Evolutionary conservation across 139 green algal species (phyloP).

Genomic region (Micractinium conductrix): DNA sequence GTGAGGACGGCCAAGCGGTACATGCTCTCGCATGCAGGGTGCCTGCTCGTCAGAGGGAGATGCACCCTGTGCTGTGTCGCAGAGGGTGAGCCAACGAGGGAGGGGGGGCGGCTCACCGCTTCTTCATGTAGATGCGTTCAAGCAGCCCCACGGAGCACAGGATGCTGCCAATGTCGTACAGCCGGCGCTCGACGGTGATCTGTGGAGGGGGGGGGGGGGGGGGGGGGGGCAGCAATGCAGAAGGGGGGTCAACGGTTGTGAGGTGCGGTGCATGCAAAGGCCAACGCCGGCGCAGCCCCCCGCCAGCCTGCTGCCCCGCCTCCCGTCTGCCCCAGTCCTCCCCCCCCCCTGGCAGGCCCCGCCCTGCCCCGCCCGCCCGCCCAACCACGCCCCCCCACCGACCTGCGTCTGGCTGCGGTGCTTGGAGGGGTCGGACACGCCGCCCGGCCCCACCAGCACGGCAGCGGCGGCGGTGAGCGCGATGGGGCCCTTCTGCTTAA

Average conservation of each 20-base stretch:
- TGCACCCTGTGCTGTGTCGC: too few relatives aligned
- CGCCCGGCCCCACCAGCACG: constrained; percentile 44
- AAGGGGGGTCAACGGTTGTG: neutral
- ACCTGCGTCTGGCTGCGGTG: constrained; percentile 45
- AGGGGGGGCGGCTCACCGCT: constrained; percentile 33
- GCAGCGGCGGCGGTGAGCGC: constrained; percentile 44
- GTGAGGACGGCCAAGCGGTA: too few relatives aligned
- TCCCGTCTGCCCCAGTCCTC: too few relatives aligned
- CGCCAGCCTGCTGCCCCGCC: neutral
- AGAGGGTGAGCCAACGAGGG: too few relatives aligned
- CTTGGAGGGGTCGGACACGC: constrained; percentile 25
- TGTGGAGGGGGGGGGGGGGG: neutral
- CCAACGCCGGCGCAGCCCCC: neutral
- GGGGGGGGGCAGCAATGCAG: neutral
- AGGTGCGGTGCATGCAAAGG: neutral
- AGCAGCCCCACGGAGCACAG: constrained; percentile 59
- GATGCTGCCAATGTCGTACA: constrained; percentile 72
- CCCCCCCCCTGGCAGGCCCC: neutral
- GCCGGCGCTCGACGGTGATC: constrained; percentile 66
- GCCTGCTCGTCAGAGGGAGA: too few relatives aligned
- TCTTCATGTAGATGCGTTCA: constrained; percentile 58
- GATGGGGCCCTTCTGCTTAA: constrained; percentile 45
- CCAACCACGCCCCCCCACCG: too few relatives aligned
- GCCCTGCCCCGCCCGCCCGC: too few relatives aligned
- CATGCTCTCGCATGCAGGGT: too few relatives aligned